Conservation (phyloP, 176 grass and related monocot genomes). For the Paspalum notatum region DNA sequence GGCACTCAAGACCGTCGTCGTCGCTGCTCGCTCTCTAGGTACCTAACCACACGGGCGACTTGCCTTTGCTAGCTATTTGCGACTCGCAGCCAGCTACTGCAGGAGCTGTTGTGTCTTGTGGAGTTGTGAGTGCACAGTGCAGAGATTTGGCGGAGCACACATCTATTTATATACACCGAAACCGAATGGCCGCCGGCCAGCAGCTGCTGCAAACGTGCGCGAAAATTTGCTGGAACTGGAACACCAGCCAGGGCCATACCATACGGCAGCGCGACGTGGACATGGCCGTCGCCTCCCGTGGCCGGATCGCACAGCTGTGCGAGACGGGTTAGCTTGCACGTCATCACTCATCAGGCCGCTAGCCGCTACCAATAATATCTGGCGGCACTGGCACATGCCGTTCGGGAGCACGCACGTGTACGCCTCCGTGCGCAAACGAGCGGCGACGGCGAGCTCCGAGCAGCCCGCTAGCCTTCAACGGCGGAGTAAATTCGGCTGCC, state of each 20-base stretch:
- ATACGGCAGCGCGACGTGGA: constrained; percentile 16
- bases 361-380: not conserved
- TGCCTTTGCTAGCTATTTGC: too few relatives aligned
- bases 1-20: too few relatives aligned
- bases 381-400: not conserved
- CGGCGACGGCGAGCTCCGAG: not conserved
- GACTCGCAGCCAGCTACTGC: not conserved
- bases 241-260: too few relatives aligned
- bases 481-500: constrained; percentile 22
- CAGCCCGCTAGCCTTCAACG: constrained; percentile 12
- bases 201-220: not conserved
- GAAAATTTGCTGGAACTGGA: too few relatives aligned
- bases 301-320: constrained; percentile 36
- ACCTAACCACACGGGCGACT: too few relatives aligned
- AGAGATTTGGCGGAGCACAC: too few relatives aligned
- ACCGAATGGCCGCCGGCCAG: not conserved
- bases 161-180: too few relatives aligned
- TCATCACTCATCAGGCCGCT: not conserved
- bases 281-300: not conserved
- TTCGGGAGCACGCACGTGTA: not conserved
- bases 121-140: too few relatives aligned
- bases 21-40: not conserved
- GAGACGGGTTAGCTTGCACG: constrained; percentile 3
- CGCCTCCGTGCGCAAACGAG: not conserved
- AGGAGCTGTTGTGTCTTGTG: not conserved